Evolutionary conservation across 2,329 filamentous ascomycete genomes (phyloP).

Genomic region (Aspergillus pseudotamarii): DNA sequence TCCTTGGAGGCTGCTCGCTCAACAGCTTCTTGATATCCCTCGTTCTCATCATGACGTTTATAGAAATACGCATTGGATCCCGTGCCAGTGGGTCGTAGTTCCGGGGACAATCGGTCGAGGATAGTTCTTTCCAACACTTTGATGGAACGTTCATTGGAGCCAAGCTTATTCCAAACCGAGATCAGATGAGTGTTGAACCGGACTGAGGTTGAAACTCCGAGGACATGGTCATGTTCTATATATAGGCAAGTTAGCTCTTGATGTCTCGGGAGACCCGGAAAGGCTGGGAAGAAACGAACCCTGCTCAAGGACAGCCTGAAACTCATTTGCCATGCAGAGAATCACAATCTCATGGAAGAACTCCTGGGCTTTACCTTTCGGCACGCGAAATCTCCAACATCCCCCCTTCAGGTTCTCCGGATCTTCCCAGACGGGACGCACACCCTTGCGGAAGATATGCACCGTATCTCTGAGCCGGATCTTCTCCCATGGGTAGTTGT

Average conservation of each 20-base stretch:
- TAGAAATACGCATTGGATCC: constrained; percentile 61
- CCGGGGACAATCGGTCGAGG: constrained; percentile 70
- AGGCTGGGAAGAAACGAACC: constrained; percentile 25
- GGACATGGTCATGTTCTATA: constrained; percentile 78
- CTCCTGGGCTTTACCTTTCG: constrained; percentile 68
- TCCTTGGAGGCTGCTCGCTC: constrained; percentile 5
- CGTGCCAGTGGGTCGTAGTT: constrained; percentile 68
- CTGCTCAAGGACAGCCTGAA: constrained; percentile 72
- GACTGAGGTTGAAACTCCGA: constrained; percentile 83
- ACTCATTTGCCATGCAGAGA: constrained; percentile 41
- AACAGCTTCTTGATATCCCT: constrained; percentile 66
- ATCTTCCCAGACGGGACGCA: constrained; percentile 81
- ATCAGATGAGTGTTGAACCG: constrained; percentile 88
- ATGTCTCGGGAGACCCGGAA: not conserved
- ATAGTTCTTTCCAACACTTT: constrained; percentile 74
- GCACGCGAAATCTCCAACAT: constrained; percentile 89
- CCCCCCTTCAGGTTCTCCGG: constrained; percentile 82
- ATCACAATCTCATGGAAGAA: constrained; percentile 43
- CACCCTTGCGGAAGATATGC: constrained; percentile 78
- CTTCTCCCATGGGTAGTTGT: constrained; percentile 76
- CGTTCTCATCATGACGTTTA: constrained; percentile 87
- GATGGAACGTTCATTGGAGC: constrained; percentile 76
- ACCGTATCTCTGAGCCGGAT: constrained; percentile 77
- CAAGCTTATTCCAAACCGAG: constrained; percentile 91
- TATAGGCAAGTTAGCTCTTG: not conserved